Base-by-base conservation (phyloP, 768 basidiomycete genomes). In the Boletus reticulatus region DNA sequence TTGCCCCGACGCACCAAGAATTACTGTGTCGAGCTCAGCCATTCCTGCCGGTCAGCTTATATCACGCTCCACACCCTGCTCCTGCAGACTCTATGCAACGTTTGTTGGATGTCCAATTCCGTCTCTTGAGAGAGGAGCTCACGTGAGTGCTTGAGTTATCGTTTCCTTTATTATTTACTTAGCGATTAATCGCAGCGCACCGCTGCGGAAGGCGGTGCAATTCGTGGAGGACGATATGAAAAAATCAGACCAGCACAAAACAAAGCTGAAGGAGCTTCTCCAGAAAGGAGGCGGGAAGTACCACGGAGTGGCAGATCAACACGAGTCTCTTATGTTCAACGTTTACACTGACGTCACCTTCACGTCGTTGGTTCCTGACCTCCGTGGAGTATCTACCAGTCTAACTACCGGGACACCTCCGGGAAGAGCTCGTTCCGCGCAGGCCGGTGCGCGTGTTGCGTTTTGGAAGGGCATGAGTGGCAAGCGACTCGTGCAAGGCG, bases 51-150 rank as follows among this genome's bases (percentile, higher is more conserved):
- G 82, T 78, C 0, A 85, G 80, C 60, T 65, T 85, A 1, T 77
- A n/a, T 73, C 19, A 76, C 3, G 88, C 85, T 0, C 88, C 87
- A 0, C 88, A 89, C 62, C 86, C 79, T 52, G 76, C 78, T 13
- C 80, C 80, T 0, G 58, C 69, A 4, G 77, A 77, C 16, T 82
- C 81, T 22, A 88, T 91, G 81, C 78, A 87, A 52, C 75, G 84
- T 9, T 72, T 85, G 20, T 71, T 90, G 12, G 90, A 92, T 54
- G 80, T 86, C 4, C 88, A 92, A 59, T 92, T 88, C 67, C 81
- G 89, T 34, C 76, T 91, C 0, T 71, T 92, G 36, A 75, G 89
- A 37, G 89, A 90, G 59, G 89, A 92, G 53, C 70, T 87, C 17
- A 86, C 79, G 82, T 87, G 61, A 22, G 81, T 65, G 8, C 16